Conservation (phyloP, 2,329 filamentous ascomycete species). For the Fusarium tjaetaba region DNA sequence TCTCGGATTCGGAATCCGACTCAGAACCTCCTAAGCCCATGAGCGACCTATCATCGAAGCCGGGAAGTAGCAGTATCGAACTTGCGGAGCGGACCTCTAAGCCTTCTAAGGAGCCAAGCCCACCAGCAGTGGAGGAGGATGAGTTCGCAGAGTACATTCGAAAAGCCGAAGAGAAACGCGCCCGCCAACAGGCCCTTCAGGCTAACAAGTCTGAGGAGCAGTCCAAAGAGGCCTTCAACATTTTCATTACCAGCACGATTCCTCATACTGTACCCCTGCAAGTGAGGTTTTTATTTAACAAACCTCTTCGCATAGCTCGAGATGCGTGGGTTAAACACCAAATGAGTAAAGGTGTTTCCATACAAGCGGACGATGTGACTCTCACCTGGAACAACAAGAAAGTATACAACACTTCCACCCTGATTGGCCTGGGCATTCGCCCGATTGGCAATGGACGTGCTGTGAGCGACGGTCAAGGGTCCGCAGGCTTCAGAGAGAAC, state of each 20-base stretch:
- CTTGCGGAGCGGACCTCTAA: slow-evolving; percentile 8
- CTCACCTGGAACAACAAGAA: slow-evolving; percentile 81
- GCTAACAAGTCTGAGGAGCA: slow-evolving; percentile 18
- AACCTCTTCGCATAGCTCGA: slow-evolving; percentile 73
- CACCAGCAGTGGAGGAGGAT: slow-evolving; percentile 47
- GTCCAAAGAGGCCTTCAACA: slow-evolving; percentile 42
- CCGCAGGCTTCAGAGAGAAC: slow-evolving; percentile 72
- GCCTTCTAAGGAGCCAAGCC: slow-evolving; percentile 1
- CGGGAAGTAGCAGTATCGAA: slow-evolving; percentile 27
- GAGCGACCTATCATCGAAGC: background rate
- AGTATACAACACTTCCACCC: slow-evolving; percentile 80
- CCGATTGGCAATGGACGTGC: slow-evolving; percentile 55
- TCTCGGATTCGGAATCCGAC: slow-evolving; percentile 49
- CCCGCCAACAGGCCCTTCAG: slow-evolving; percentile 38
- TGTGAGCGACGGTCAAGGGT: slow-evolving; percentile 48
- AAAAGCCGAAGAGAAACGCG: slow-evolving; percentile 51
- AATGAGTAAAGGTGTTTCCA: slow-evolving; percentile 52
- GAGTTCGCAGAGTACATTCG: slow-evolving; percentile 59
- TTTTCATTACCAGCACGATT: slow-evolving; percentile 70
- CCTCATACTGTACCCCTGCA: slow-evolving; percentile 61
- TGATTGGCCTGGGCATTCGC: slow-evolving; percentile 71
- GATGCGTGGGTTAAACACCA: slow-evolving; percentile 76
- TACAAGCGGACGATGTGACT: slow-evolving; percentile 64
- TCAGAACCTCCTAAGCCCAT: slow-evolving; percentile 20
- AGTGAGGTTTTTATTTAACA: slow-evolving; percentile 72